These are phyloP conservation scores for Jamesozyma lodderae DNA, from an alignment of 805 yeast genomes.

Conservation along the genomic window DNA sequence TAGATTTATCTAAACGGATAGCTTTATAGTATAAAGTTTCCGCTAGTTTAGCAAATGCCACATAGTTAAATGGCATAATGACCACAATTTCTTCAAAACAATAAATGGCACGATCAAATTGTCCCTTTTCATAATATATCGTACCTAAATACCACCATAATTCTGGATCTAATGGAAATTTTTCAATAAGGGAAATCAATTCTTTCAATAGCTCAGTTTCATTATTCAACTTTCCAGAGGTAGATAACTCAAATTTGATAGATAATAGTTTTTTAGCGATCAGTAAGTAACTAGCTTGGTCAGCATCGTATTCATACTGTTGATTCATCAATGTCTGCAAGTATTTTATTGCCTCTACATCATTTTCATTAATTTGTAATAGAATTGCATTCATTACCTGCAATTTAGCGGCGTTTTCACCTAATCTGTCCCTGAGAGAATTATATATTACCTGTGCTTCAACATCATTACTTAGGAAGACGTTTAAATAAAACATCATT, in stretches of 20 bases:
- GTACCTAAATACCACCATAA: conserved; percentile 73
- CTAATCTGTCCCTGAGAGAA: conserved; percentile 58
- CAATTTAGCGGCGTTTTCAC: conserved; percentile 33
- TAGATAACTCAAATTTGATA: conserved; percentile 9
- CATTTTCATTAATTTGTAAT: conserved; percentile 20
- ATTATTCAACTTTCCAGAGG: conserved; percentile 1
- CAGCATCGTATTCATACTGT: conserved; percentile 44
- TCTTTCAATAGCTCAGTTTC: conserved; percentile 13
- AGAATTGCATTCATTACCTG: conserved; percentile 26
- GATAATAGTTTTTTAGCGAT: conserved; percentile 24
- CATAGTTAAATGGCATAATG: conserved; percentile 44
- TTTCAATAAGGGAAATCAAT: conserved; percentile 20
- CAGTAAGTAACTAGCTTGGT: conserved; percentile 23
- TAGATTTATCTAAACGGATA: conserved; percentile 8
- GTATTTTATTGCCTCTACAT: conserved; percentile 31
- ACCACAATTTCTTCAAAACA: conserved; percentile 64
- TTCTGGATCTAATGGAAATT: conserved; percentile 61
- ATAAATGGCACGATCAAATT: conserved; percentile 57
- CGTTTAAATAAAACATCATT: conserved; percentile 57
- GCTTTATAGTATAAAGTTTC: conserved; percentile 20
- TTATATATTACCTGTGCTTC: conserved; percentile 65
- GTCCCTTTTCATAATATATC: conserved; percentile 51
- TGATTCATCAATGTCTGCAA: conserved; percentile 42
- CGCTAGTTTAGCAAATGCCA: conserved; percentile 25
- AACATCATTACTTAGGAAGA: conserved; percentile 53